phyloP scores from a whole-genome alignment of 169 alveolate species.

The Plasmodium adleri region DNA sequence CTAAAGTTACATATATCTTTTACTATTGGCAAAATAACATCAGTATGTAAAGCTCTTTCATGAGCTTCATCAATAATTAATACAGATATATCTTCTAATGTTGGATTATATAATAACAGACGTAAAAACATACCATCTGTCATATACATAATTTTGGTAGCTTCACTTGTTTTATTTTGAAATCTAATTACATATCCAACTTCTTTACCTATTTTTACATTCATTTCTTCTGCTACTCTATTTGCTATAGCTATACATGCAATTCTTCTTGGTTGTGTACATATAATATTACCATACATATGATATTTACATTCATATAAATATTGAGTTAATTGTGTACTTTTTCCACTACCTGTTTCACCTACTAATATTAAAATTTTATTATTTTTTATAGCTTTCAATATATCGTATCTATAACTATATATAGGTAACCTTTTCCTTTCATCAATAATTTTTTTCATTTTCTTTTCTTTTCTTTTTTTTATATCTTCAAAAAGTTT shows the following conservation, averaged over 20 bases:
- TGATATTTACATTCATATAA: slow-evolving; percentile 97
- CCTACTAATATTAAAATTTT: slow-evolving; percentile 97
- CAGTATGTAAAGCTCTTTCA: slow-evolving; percentile 99
- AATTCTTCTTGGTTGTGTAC: slow-evolving; percentile 99
- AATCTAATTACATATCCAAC: slow-evolving; percentile 96
- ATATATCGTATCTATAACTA: slow-evolving; percentile 94
- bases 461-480: slow-evolving; percentile 78
- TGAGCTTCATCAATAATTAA: slow-evolving; percentile 99
- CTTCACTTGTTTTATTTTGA: slow-evolving; percentile 98
- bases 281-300: slow-evolving; percentile 96
- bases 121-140: slow-evolving; percentile 99
- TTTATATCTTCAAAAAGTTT: slow-evolving; percentile 60
- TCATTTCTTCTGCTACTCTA: slow-evolving; percentile 98
- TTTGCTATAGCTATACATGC: slow-evolving; percentile 99
- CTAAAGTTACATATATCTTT: slow-evolving; percentile 94
- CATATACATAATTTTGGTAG: slow-evolving; percentile 97
- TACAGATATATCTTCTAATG: slow-evolving; percentile 93
- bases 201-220: slow-evolving; percentile 97
- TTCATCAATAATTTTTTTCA: slow-evolving; percentile 81
- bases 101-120: slow-evolving; percentile 97
- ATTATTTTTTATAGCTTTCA: slow-evolving; percentile 92
- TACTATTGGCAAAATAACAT: slow-evolving; percentile 97
- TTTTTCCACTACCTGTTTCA: slow-evolving; percentile 99
- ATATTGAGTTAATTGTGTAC: slow-evolving; percentile 99
- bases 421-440: slow-evolving; percentile 93